Evolutionary conservation across 805 yeast genomes (phyloP), one percentile per base, ranked within the genome.

Genomic region (Myxozyma sirexii): DNA sequence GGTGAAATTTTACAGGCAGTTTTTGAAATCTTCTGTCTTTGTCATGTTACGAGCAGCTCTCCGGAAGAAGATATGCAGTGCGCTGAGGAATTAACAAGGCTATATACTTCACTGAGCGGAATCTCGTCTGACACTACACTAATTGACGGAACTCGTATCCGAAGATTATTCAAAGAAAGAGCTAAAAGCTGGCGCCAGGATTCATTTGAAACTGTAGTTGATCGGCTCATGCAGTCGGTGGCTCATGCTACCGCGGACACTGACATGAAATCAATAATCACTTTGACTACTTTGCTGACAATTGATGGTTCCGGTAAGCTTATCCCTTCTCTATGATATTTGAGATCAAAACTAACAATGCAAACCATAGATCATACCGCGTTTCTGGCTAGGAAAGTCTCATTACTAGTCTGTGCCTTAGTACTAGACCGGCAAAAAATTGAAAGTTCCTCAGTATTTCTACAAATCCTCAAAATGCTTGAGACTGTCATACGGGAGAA

Each of bases 401-500:
- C 59, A 15, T 23, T 57, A 23, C 23, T 61, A 3, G 49, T 29
- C 12, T 41, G 56, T 27, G 29, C 55, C 1, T 24, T 50, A 24
- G 65, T 61, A 3, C 27, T 64, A 2, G 54, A 51, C 23, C 26
- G 53, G 12, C 66, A 78, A 73, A 59, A 67, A 71, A 35, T 57
- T 72, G 12, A 70, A 74, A 29, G 45, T 24, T 21, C 59, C 5
- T 15, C 27, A 8, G 7, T n/a, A 2, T 60, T 60, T 13, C 3
- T 70, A 4, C 51, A 57, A 1, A 42, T 75, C 10, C 59, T 78
- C 26, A 54, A 59, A 3, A 61, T 76, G 5, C 39, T 87, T 26
- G 82, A 78, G 60, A 54, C 67, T 0, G 59, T 82, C 7, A 71
- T 87, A 17, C 72, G 80, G 8, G 81, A 82, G 5, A 79, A 80